phyloP scores from a whole-genome alignment of 1,284 basidiomycete species.

The Boletus sp. region DNA sequence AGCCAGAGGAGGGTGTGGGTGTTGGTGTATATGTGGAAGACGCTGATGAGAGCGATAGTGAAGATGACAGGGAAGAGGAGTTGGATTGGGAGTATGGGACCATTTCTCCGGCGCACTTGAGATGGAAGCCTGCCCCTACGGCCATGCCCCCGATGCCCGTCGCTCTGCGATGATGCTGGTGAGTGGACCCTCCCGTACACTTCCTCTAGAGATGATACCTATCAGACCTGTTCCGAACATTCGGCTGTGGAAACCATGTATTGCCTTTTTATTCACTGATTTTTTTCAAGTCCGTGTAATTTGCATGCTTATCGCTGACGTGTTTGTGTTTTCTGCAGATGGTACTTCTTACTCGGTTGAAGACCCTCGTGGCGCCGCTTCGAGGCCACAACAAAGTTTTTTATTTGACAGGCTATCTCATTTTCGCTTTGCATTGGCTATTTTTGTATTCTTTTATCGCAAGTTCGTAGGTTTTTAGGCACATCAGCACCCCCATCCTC shows the following conservation, averaged over 20 bases:
- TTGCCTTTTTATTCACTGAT: conserved; percentile 31
- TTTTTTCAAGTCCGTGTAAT: background rate
- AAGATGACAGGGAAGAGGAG: conserved; percentile 36
- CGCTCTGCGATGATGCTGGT: conserved; percentile 29
- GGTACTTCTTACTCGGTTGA: background rate
- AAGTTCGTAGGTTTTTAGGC: conserved; percentile 7
- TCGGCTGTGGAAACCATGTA: conserved; percentile 30
- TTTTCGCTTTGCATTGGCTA: conserved; percentile 17
- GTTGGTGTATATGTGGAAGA: conserved; percentile 74
- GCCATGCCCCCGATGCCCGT: conserved; percentile 52
- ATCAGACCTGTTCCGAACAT: conserved; percentile 43
- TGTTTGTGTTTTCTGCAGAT: conserved; percentile 3
- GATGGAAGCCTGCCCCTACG: conserved; percentile 53
- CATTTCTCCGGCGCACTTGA: conserved; percentile 44
- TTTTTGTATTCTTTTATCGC: conserved; percentile 12
- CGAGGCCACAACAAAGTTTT: background rate
- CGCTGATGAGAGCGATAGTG: conserved; percentile 42
- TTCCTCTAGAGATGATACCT: conserved; percentile 30
- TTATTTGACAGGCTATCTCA: background rate
- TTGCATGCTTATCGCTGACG: conserved; percentile 6
- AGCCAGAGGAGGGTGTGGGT: conserved; percentile 65
- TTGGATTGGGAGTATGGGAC: conserved; percentile 63
- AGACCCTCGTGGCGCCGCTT: background rate
- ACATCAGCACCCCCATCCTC: background rate
- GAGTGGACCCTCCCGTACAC: conserved; percentile 12